phyloP scores from a whole-genome alignment of 768 basidiomycete species.

The Mycena rebaudengoi region DNA sequence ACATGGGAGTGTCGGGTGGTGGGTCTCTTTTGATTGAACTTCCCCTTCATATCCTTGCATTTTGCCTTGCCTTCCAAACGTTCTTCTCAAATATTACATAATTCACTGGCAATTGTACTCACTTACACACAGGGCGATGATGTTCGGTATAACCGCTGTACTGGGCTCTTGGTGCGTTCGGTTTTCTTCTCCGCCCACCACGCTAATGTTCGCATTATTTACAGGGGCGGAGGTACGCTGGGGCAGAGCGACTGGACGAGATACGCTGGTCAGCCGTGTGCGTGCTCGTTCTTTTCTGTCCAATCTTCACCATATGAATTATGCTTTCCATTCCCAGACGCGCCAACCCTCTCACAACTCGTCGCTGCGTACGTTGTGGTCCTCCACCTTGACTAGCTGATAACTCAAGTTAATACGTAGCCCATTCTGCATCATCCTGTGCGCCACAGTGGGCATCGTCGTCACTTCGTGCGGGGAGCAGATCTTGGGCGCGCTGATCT shows the following conservation, averaged over 20 bases:
- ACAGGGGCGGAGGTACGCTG: conserved; percentile 20
- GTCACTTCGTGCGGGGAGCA: conserved; percentile 23
- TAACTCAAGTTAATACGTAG: conserved; percentile 7
- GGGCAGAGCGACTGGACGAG: conserved; percentile 29
- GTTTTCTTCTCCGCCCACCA: not conserved
- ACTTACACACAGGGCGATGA: conserved; percentile 19
- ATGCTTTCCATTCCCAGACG: conserved; percentile 19
- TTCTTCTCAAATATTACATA: conserved; percentile 6
- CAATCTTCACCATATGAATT: not conserved
- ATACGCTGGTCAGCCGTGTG: conserved; percentile 23
- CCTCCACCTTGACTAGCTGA: conserved; percentile 4
- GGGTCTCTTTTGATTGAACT: conserved; percentile 6
- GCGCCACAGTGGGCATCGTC: conserved; percentile 25
- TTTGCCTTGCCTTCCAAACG: conserved; percentile 4
- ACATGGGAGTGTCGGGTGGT: conserved; percentile 23
- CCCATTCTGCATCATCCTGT: conserved; percentile 22
- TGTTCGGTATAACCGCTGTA: conserved; percentile 28
- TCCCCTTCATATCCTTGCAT: conserved; percentile 4
- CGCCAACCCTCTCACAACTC: conserved; percentile 24
- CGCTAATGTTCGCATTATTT: conserved; percentile 1
- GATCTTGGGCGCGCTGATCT: conserved; percentile 27
- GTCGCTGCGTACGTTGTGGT: conserved; percentile 19
- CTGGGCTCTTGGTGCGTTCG: conserved; percentile 21
- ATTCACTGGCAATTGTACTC: conserved; percentile 10
- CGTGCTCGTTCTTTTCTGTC: conserved; percentile 8